phyloP scores from a whole-genome alignment of 768 basidiomycete species.

The Trametes maxima region DNA sequence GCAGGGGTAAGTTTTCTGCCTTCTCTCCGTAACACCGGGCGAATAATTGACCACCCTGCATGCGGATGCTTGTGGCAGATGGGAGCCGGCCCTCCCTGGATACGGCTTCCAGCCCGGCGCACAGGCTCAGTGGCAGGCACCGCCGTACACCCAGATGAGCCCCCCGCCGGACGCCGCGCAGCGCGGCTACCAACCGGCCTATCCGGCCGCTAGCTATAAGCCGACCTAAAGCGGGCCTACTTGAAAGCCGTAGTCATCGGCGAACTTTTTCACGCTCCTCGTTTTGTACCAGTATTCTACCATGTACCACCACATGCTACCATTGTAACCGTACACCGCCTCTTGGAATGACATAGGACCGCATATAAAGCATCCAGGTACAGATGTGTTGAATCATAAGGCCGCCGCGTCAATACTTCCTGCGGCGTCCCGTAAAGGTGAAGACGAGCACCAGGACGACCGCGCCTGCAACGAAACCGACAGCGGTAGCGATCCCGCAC shows the following conservation, averaged over 20 bases:
- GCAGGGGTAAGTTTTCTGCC: constrained; percentile 44
- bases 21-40: constrained; percentile 5
- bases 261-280: constrained; percentile 2
- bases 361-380: constrained; percentile 5
- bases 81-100: constrained; percentile 36
- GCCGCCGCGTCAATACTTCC: constrained; percentile 13
- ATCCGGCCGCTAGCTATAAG: constrained; percentile 31
- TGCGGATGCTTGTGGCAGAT: constrained; percentile 28
- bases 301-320: neutral
- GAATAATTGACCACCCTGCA: neutral
- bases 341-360: neutral
- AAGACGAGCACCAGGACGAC: constrained; percentile 29
- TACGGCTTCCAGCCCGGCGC: constrained; percentile 23
- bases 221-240: constrained; percentile 4
- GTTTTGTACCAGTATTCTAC: constrained; percentile 10
- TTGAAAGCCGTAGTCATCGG: neutral
- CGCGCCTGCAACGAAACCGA: constrained; percentile 42
- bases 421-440: constrained; percentile 4
- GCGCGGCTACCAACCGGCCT: constrained; percentile 37
- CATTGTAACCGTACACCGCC: constrained; percentile 3
- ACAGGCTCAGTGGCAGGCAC: constrained; percentile 15
- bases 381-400: neutral
- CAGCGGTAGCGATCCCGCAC: constrained; percentile 32
- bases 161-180: constrained; percentile 24
- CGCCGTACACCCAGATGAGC: constrained; percentile 16